Evolutionary conservation across 768 basidiomycete species (phyloP).

Genomic region (Lactarius sanguifluus): DNA sequence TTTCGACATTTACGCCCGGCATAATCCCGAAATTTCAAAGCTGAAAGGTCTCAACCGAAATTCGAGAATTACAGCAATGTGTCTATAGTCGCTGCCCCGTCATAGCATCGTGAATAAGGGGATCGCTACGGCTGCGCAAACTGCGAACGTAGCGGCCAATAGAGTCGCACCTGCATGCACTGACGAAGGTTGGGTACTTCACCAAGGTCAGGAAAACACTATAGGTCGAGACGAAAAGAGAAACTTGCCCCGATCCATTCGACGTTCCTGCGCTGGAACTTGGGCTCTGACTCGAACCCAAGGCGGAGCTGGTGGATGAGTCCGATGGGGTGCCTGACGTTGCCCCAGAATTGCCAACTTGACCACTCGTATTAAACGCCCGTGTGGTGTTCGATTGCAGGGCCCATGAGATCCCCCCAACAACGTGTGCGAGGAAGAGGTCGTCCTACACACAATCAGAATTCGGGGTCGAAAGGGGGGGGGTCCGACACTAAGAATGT

Average conservation of each 20-base stretch:
- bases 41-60: constrained; percentile 8
- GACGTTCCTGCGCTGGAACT: neutral
- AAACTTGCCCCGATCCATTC: neutral
- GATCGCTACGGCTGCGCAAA: neutral
- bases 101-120: neutral
- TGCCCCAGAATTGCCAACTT: constrained; percentile 52
- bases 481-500: neutral
- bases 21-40: constrained; percentile 1
- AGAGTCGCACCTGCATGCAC: neutral
- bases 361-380: constrained; percentile 58
- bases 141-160: neutral
- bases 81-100: neutral
- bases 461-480: neutral
- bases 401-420: constrained; percentile 74
- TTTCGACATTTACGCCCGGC: neutral
- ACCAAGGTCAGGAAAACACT: neutral
- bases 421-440: constrained; percentile 68
- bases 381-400: constrained; percentile 68
- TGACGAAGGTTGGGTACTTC: neutral
- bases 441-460: constrained; percentile 47
- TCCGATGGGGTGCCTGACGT: constrained; percentile 5
- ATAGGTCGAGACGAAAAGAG: neutral
- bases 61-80: constrained; percentile 2
- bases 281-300: constrained; percentile 3
- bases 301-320: neutral